Percentiles rank a stretch among this genome's conserved stretches.
These are phyloP conservation scores for Lasiodiplodia citricola DNA, from an alignment of 2,329 filamentous ascomycete genomes.

Conservation along the genomic window DNA sequence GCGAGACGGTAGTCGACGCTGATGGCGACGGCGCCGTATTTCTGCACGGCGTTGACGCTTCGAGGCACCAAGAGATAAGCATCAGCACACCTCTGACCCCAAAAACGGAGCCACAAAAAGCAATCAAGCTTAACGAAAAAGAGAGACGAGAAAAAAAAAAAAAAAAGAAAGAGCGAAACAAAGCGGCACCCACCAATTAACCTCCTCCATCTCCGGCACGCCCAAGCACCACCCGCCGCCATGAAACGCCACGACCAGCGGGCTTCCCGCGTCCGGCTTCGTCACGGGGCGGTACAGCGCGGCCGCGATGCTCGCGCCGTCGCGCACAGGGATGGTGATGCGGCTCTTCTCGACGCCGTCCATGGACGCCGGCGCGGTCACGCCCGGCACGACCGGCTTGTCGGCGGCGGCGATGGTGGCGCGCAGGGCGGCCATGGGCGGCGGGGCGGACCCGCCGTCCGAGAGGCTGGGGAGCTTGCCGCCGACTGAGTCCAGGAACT, in stretches of 20 bases:
- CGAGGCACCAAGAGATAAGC: constrained; percentile 26
- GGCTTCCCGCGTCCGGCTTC: neutral
- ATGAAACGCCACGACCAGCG: constrained; percentile 32
- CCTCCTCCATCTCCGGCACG: constrained; percentile 28
- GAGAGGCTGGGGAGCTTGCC: neutral
- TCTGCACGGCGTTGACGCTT: constrained; percentile 50
- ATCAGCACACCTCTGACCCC: neutral
- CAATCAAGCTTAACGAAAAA: too few relatives aligned
- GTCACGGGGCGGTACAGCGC: constrained; percentile 8
- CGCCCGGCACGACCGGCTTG: neutral
- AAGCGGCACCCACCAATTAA: constrained; percentile 11
- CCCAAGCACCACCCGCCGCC: constrained; percentile 33
- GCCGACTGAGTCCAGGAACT: neutral
- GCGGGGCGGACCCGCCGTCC: neutral
- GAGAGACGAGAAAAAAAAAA: neutral
- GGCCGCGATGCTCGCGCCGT: constrained; percentile 4
- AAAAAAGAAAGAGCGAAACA: neutral
- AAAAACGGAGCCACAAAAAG: neutral
- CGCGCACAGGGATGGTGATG: constrained; percentile 8
- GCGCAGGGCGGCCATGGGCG: neutral
- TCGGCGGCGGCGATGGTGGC: neutral
- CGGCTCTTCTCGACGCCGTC: constrained; percentile 5
- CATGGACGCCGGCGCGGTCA: neutral
- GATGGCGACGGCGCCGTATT: constrained; percentile 64
- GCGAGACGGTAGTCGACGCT: constrained; percentile 67